phyloP scores from a whole-genome alignment of 1,139 yeast genomes.

The Suhomyces choctaworum region DNA sequence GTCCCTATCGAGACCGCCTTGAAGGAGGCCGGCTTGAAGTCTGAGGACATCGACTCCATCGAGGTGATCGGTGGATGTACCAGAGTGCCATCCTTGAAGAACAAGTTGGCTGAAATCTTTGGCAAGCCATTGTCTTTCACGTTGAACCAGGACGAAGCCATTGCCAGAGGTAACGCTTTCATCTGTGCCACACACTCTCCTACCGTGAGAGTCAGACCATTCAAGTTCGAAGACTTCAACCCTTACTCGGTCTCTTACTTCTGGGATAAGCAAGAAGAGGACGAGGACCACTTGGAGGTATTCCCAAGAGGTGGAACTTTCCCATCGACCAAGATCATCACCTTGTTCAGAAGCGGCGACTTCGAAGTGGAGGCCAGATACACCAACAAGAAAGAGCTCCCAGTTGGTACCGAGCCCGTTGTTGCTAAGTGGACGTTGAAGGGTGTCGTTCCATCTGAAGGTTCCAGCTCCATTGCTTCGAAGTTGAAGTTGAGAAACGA shows the following conservation, averaged over 20 bases:
- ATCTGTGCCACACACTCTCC: conserved; percentile 99
- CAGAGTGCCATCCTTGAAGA: conserved; percentile 92
- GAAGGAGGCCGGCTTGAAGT: conserved; percentile 69
- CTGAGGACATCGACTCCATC: conserved; percentile 79
- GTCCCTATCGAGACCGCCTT: conserved; percentile 82
- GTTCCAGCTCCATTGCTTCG: conserved; percentile 78
- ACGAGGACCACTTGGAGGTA: conserved; percentile 89
- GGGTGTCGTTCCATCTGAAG: conserved; percentile 80
- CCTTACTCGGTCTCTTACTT: conserved; percentile 88
- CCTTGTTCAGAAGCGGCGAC: conserved; percentile 88
- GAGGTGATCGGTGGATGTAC: conserved; percentile 98
- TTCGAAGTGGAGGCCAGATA: conserved; percentile 85
- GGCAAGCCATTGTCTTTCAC: conserved; percentile 91
- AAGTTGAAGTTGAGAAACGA: conserved; percentile 96
- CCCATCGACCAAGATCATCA: conserved; percentile 96
- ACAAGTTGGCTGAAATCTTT: conserved; percentile 74
- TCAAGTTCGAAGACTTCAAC: conserved; percentile 96
- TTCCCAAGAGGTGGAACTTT: conserved; percentile 91
- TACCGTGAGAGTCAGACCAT: conserved; percentile 96
- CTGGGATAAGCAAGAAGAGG: conserved; percentile 95
- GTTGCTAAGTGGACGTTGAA: conserved; percentile 84
- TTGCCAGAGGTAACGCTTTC: conserved; percentile 98
- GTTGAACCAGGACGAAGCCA: conserved; percentile 98
- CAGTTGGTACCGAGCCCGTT: conserved; percentile 63
- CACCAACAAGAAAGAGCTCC: conserved; percentile 73